Evolutionary conservation across 805 yeast genomes (phyloP).

Genomic region (Maudiozyma barnettii): DNA sequence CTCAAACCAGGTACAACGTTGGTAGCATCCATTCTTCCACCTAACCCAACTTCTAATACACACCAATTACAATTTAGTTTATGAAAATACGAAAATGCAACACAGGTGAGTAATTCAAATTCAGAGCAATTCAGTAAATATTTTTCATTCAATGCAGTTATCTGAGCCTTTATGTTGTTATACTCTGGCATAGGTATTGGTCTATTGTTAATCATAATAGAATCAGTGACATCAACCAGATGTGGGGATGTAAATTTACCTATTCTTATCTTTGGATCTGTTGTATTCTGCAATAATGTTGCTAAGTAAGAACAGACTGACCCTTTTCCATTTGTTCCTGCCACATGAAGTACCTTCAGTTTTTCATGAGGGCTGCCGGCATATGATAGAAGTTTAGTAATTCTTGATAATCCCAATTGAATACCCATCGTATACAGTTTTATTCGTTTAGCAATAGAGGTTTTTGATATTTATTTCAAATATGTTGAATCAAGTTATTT

Average conservation of each 20-base stretch:
- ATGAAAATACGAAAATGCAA: constrained; percentile 71
- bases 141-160: constrained; percentile 33
- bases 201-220: constrained; percentile 54
- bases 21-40: constrained; percentile 85
- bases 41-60: constrained; percentile 88
- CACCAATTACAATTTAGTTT: constrained; percentile 56
- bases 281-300: constrained; percentile 42
- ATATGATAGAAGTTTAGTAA: constrained; percentile 34
- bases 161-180: constrained; percentile 33
- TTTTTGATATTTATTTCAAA: too few relatives aligned
- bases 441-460: too few relatives aligned
- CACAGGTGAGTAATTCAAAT: constrained; percentile 77
- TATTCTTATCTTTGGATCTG: constrained; percentile 19
- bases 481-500: too few relatives aligned
- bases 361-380: constrained; percentile 63
- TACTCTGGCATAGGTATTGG: constrained; percentile 45
- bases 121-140: constrained; percentile 63
- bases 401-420: constrained; percentile 49
- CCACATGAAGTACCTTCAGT: constrained; percentile 73
- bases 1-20: constrained; percentile 48
- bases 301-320: constrained; percentile 79
- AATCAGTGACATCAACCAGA: constrained; percentile 61
- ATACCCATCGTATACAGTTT: constrained; percentile 34
- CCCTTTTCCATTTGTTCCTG: constrained; percentile 97
- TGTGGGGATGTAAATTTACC: constrained; percentile 93